Base-by-base conservation (phyloP, 345 rosid genomes). In the Gossypium longicalyx region DNA sequence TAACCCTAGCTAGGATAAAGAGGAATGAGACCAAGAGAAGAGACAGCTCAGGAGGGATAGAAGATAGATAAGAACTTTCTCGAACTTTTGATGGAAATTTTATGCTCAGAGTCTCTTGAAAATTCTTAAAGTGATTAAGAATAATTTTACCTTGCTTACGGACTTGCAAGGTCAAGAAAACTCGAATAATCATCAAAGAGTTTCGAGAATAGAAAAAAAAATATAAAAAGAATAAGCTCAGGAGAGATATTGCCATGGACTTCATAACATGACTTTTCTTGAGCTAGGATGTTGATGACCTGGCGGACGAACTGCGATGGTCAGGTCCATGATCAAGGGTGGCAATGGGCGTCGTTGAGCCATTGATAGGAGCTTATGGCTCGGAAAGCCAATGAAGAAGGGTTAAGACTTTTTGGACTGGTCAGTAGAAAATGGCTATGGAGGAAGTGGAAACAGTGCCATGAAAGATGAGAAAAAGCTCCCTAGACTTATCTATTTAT, bases 131-230 rank as follows among this genome's bases (percentile, higher is more conserved):
- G 0, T n/a, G 0, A 0, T 8, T 0, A 1, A 10, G 15, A 72
- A 43, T 22, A 0, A 38, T 12, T 0, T 4, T 2, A 0, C 12
- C 2, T 12, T 1, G 0, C 53, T 47, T 7, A 10, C 22, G 85
- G 90, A 71, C 93, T 89, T 89, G 93, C 93, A 89, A 87, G 93
- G 90, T 87, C 93, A 87, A 89, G 93, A 87, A 89, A 89, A 89
- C 70, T 74, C 77, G 64, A 83, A 79, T 74, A 73, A n/a, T 2
- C 27, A 62, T 44, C 48, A n/a, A 56, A 59, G 51, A 71, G 57
- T 65, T 52, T 43, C 20, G 61, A 58, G 12, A 76, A 57, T 23
- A 12, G 13, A 11, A 22, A 16, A 71, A 8, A 17, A 43, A n/a
- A 25, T 0, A 4, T 73, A 63, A 73, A 81, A 82, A 77, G 82